Evolutionary conservation across 768 basidiomycete species (phyloP).

Genomic region (Steccherinum ochraceum): DNA sequence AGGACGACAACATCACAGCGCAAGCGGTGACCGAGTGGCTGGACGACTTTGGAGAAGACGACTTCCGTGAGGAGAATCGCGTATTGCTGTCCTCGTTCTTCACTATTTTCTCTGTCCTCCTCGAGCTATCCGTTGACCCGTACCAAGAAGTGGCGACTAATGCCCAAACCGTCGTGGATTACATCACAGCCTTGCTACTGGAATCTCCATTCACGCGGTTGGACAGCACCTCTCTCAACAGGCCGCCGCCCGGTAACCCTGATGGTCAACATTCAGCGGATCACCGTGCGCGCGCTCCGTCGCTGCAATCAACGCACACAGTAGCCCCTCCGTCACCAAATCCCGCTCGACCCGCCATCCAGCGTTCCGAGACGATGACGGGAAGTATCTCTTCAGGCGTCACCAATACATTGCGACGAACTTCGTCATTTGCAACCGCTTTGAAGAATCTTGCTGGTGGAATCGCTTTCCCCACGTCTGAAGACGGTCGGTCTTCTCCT

Average conservation of each 20-base stretch:
- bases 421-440: conserved; percentile 76
- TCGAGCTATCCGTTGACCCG: conserved; percentile 90
- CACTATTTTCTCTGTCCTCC: conserved; percentile 81
- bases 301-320: conserved; percentile 45
- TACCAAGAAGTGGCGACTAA: conserved; percentile 89
- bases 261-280: background rate
- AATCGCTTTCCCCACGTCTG: conserved; percentile 61
- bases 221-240: conserved; percentile 56
- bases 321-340: conserved; percentile 19
- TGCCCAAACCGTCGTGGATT: conserved; percentile 89
- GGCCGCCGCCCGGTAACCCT: conserved; percentile 30
- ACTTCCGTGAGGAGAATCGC: conserved; percentile 70
- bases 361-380: conserved; percentile 58
- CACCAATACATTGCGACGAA: conserved; percentile 64
- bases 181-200: conserved; percentile 82
- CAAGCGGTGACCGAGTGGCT: conserved; percentile 77
- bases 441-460: conserved; percentile 64
- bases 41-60: conserved; percentile 60
- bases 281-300: conserved; percentile 32
- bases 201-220: conserved; percentile 84
- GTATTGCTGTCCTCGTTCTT: conserved; percentile 89
- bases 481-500: conserved; percentile 42
- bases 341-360: conserved; percentile 38
- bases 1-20: conserved; percentile 68
- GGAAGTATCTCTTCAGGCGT: conserved; percentile 56